Conservation (phyloP, 495 filamentous ascomycete genomes). For the Friedmanniomyces endolithicus region DNA sequence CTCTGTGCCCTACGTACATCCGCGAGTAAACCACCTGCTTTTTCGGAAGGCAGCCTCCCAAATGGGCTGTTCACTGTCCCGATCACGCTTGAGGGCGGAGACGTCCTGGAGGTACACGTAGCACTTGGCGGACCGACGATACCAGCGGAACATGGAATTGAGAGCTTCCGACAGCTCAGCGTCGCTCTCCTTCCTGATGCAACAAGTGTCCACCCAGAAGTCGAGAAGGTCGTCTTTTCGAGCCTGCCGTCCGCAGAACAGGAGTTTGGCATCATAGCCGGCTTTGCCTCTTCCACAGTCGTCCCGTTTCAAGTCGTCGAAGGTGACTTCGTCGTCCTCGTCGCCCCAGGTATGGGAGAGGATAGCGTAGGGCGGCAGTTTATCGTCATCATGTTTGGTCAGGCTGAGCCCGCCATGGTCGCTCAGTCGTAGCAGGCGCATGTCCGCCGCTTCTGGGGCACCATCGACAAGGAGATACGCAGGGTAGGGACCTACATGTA, state of each 20-base stretch:
- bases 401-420: too few relatives aligned
- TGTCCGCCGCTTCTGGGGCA: too few relatives aligned
- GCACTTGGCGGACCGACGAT: slow-evolving; percentile 7
- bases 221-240: slow-evolving; percentile 1
- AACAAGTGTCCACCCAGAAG: slow-evolving; percentile 20
- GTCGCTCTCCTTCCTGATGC: slow-evolving; percentile 12
- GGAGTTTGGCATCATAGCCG: not conserved
- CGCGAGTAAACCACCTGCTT: slow-evolving; percentile 12
- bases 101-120: slow-evolving; percentile 17
- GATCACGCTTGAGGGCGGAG: not conserved
- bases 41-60: not conserved
- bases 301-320: not conserved
- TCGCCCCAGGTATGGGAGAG: slow-evolving; percentile 5
- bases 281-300: not conserved
- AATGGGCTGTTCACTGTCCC: not conserved
- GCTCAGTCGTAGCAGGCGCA: too few relatives aligned
- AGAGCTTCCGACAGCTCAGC: slow-evolving; percentile 14
- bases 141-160: slow-evolving; percentile 20
- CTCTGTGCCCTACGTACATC: too few relatives aligned
- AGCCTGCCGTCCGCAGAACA: not conserved
- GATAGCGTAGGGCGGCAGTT: slow-evolving; percentile 1
- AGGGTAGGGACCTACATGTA: too few relatives aligned
- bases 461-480: too few relatives aligned
- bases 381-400: too few relatives aligned
- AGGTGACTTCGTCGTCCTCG: not conserved